A percentile compares a stretch with the other conserved stretches of the same genome.
phyloP scores from a whole-genome alignment of 148 eudicot genomes.

The Fallopia convolvulus region DNA sequence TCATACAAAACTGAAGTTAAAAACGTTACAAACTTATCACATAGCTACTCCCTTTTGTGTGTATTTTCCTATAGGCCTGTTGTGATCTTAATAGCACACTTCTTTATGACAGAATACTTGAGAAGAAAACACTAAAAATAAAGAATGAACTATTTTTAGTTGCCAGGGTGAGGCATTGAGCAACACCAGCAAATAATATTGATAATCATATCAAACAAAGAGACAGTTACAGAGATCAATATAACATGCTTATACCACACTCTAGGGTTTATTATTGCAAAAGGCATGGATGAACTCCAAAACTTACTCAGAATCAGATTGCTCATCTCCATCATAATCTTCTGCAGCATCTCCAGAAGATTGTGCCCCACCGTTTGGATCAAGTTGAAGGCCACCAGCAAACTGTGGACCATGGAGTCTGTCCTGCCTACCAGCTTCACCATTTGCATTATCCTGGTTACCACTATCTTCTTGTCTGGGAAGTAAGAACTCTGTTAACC shows the following conservation, averaged over 20 bases:
- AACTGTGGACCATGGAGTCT: slow-evolving; percentile 39
- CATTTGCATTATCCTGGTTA: slow-evolving; percentile 66
- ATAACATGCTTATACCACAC: neutral
- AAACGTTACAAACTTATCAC: neutral
- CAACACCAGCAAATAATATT: neutral
- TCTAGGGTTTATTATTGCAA: neutral
- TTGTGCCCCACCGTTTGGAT: slow-evolving; percentile 32
- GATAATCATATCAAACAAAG: neutral
- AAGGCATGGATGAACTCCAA: neutral
- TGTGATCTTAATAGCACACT: neutral
- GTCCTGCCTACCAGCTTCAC: slow-evolving; percentile 56
- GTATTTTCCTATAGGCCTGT: neutral
- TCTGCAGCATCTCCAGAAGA: slow-evolving; percentile 31
- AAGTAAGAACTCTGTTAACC: slow-evolving; percentile 73
- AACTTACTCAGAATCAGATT: slow-evolving; percentile 82
- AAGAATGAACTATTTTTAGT: neutral
- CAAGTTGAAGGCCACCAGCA: slow-evolving; percentile 44
- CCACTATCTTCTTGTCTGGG: slow-evolving; percentile 68
- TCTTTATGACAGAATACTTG: neutral
- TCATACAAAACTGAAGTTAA: neutral
- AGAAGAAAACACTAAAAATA: neutral
- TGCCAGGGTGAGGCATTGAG: neutral
- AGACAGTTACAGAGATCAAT: neutral
- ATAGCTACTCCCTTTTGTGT: neutral
- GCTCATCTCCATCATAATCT: slow-evolving; percentile 59